Conservation (phyloP, 257 asterid species). For the Oldenlandia corymbosa region DNA sequence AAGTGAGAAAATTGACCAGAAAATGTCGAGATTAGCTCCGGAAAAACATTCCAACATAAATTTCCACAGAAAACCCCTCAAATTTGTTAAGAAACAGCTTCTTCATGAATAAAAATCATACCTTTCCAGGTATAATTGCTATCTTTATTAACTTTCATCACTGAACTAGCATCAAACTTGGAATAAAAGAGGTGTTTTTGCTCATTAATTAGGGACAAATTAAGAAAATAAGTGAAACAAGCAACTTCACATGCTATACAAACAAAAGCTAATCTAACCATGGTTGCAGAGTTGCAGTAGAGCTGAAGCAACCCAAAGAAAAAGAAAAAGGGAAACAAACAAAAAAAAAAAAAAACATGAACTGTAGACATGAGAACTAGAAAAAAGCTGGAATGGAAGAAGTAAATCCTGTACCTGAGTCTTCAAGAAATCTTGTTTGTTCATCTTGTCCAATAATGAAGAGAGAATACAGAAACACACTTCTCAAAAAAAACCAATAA, state of each 20-base stretch:
- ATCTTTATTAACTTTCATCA: neutral
- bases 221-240: neutral
- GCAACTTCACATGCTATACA: neutral
- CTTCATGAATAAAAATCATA: neutral
- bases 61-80: neutral
- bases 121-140: neutral
- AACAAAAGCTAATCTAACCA: neutral
- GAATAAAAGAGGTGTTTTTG: neutral
- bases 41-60: neutral
- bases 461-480: neutral
- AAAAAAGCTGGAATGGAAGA: neutral
- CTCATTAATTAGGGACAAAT: neutral
- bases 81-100: too few relatives aligned
- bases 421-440: conserved; percentile 54
- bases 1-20: neutral
- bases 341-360: neutral
- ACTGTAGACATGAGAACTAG: neutral
- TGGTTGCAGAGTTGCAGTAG: too few relatives aligned
- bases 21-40: neutral
- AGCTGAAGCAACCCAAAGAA: too few relatives aligned
- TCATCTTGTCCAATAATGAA: conserved; percentile 27
- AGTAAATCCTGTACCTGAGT: conserved; percentile 36
- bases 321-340: neutral
- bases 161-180: neutral
- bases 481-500: neutral